These are phyloP conservation scores for Mycena olivaceomarginata DNA, from an alignment of 768 basidiomycete genomes.

Conservation along the genomic window DNA sequence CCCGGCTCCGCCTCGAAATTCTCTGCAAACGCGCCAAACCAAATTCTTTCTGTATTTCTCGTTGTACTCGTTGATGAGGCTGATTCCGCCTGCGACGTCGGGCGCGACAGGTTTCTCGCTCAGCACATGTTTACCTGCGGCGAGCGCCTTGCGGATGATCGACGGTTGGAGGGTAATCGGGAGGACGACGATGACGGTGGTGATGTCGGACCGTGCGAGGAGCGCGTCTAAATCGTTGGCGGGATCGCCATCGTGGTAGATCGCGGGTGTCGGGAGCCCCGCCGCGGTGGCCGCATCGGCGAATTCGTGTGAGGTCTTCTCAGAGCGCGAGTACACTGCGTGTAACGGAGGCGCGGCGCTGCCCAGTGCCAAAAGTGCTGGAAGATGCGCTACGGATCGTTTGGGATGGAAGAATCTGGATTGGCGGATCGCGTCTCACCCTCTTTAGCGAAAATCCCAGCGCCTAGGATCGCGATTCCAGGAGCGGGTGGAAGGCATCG, in stretches of 20 bases:
- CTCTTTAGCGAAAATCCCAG: constrained; percentile 87
- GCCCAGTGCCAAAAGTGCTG: constrained; percentile 77
- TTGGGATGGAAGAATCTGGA: constrained; percentile 46
- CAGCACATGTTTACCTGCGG: constrained; percentile 91
- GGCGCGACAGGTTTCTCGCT: constrained; percentile 92
- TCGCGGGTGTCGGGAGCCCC: constrained; percentile 63
- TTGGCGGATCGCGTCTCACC: constrained; percentile 64
- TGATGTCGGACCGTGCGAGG: constrained; percentile 80
- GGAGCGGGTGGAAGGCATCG: constrained; percentile 50
- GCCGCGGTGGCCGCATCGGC: constrained; percentile 67
- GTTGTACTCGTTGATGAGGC: constrained; percentile 82
- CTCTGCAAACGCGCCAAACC: constrained; percentile 88
- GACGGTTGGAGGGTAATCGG: constrained; percentile 87
- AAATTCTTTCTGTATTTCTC: constrained; percentile 77
- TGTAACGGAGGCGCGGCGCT: constrained; percentile 65
- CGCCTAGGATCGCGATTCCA: constrained; percentile 87
- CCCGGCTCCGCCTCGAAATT: constrained; percentile 84
- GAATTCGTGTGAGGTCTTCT: constrained; percentile 73
- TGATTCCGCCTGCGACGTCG: constrained; percentile 77
- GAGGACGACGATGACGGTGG: constrained; percentile 83
- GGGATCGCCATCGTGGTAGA: constrained; percentile 75
- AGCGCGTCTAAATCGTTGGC: constrained; percentile 74
- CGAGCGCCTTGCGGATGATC: constrained; percentile 77
- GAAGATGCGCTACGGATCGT: constrained; percentile 80
- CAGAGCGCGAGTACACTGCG: constrained; percentile 90